phyloP scores from a whole-genome alignment of 306 rosid genomes.

The Hippophae rhamnoides region DNA sequence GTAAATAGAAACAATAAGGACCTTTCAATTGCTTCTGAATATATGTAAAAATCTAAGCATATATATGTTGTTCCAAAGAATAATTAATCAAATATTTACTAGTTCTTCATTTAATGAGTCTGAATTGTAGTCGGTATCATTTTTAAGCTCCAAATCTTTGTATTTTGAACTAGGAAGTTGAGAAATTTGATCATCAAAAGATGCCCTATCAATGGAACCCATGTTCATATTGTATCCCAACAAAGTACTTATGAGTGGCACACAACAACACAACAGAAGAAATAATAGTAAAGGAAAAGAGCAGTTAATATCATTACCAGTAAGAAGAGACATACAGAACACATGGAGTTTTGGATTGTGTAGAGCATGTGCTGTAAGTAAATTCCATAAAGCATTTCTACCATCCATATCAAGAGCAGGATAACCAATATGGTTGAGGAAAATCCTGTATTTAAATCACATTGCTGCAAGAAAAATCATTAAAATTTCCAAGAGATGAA shows the following conservation, averaged over 20 bases:
- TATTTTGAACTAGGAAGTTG: conserved; percentile 69
- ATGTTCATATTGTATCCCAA: conserved; percentile 91
- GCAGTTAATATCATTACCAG: conserved; percentile 89
- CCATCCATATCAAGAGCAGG: too few species aligned
- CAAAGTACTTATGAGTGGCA: conserved; percentile 59
- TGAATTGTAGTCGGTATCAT: conserved; percentile 29
- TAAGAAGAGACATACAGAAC: conserved; percentile 63
- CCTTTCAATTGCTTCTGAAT: too few species aligned
- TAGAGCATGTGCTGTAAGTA: too few species aligned
- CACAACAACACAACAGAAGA: conserved; percentile 75
- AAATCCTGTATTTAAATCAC: too few species aligned
- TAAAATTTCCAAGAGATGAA: too few species aligned
- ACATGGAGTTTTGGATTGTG: conserved; percentile 59
- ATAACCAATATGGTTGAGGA: too few species aligned
- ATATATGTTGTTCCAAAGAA: too few species aligned
- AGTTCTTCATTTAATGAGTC: conserved; percentile 42
- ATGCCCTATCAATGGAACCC: conserved; percentile 62
- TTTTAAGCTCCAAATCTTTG: conserved; percentile 34
- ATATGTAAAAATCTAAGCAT: too few species aligned
- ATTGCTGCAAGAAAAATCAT: too few species aligned
- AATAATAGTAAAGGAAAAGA: conserved; percentile 92
- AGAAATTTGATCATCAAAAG: conserved; percentile 77
- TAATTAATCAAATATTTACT: conserved; percentile 27
- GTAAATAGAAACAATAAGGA: too few species aligned
- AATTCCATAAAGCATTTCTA: too few species aligned